Percentiles rank a stretch among this genome's conserved stretches.
Evolutionary conservation across 2,329 filamentous ascomycete species (phyloP).

Genomic region (Alternaria brassicicola): DNA sequence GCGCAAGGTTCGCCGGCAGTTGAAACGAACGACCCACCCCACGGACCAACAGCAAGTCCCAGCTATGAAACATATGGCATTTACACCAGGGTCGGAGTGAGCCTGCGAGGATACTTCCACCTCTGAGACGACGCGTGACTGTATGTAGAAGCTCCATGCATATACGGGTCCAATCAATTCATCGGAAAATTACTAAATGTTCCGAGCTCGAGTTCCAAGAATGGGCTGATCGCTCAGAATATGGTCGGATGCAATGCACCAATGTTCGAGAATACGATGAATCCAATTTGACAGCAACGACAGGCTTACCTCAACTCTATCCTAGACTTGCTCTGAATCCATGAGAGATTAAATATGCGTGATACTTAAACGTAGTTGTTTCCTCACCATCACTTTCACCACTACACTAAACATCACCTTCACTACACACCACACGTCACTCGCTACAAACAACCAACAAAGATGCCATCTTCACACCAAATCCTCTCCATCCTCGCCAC

Average conservation of each 20-base stretch:
- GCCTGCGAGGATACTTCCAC: neutral
- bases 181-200: neutral
- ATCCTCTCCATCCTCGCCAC: constrained; percentile 17
- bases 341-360: neutral
- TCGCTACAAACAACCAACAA: neutral
- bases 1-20: neutral
- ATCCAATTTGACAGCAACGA: neutral
- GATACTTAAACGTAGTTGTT: neutral
- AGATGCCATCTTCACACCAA: constrained; percentile 23
- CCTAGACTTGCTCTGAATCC: neutral
- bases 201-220: neutral
- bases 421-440: neutral
- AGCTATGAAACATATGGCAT: neutral
- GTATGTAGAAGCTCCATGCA: neutral
- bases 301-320: neutral
- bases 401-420: neutral
- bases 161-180: neutral
- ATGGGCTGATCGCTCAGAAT: neutral
- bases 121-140: neutral
- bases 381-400: neutral
- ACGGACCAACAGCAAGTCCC: neutral
- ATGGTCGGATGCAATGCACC: neutral
- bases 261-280: neutral
- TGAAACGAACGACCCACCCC: neutral
- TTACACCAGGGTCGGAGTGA: neutral